Conservation (phyloP, 805 yeast species). For the Jamesozyma hellenica region DNA sequence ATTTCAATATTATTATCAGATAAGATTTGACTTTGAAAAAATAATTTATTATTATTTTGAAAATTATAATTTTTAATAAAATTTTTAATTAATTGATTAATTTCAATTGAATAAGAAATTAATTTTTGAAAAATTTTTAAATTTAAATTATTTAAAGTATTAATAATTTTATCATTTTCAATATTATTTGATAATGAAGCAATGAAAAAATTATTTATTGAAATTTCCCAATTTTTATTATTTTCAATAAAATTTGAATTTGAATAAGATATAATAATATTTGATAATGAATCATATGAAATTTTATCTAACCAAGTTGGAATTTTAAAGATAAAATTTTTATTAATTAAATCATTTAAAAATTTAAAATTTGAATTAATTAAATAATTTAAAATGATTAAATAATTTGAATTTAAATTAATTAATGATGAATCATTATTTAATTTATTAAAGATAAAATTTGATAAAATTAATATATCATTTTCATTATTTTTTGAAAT, state of each 20-base stretch:
- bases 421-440: constrained; percentile 12
- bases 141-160: constrained; percentile 28
- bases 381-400: constrained; percentile 5
- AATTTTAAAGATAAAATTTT: constrained; percentile 29
- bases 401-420: constrained; percentile 4
- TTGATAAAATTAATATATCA: constrained; percentile 11
- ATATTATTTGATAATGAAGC: constrained; percentile 13
- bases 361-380: constrained; percentile 3
- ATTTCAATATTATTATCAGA: constrained; percentile 28
- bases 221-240: constrained; percentile 6
- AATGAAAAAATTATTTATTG: constrained; percentile 16
- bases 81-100: constrained; percentile 15
- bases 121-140: constrained; percentile 12
- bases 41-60: constrained; percentile 13
- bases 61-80: constrained; percentile 22
- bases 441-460: constrained; percentile 10
- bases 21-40: constrained; percentile 27
- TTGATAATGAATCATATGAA: constrained; percentile 27
- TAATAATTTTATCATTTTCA: constrained; percentile 20
- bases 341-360: constrained; percentile 21
- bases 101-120: constrained; percentile 4
- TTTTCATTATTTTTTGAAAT: constrained; percentile 9
- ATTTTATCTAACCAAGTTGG: constrained; percentile 27
- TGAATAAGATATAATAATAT: constrained; percentile 28
- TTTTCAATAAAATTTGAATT: constrained; percentile 16